Percentiles rank a stretch among this genome's conserved stretches.
Evolutionary conservation across 1,284 basidiomycete genomes (phyloP).

Genomic region (Ceraceosorus guamensis): DNA sequence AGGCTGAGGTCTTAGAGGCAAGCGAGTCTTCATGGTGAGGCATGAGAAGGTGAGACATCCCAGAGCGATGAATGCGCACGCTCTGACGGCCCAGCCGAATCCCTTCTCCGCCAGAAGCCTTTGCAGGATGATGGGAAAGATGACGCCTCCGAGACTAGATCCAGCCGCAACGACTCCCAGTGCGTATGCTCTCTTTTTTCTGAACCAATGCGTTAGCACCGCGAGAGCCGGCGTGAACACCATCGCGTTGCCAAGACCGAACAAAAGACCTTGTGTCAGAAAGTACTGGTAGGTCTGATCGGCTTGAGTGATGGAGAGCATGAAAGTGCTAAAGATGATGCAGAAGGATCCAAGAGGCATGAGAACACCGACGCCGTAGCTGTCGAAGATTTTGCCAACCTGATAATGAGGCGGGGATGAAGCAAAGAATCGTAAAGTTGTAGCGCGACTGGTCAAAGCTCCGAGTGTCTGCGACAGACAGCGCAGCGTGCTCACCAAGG

Average conservation of each 20-base stretch:
- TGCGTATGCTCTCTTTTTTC: neutral
- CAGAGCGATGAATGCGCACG: conserved; percentile 30
- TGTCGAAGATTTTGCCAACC: conserved; percentile 12
- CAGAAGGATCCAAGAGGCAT: conserved; percentile 4
- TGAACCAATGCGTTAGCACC: conserved; percentile 7
- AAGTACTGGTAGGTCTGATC: conserved; percentile 12
- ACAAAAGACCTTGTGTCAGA: conserved; percentile 4
- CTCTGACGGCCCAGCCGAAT: conserved; percentile 26
- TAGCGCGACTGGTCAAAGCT: too few species aligned
- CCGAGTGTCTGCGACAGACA: too few species aligned
- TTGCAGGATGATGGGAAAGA: conserved; percentile 33
- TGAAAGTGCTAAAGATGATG: conserved; percentile 7
- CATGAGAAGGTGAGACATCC: conserved; percentile 11
- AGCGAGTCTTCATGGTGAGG: conserved; percentile 5
- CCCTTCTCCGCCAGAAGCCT: conserved; percentile 22
- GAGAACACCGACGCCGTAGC: neutral
- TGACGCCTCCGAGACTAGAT: conserved; percentile 25
- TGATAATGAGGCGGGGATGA: too few species aligned
- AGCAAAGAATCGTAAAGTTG: too few species aligned
- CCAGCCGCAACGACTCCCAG: conserved; percentile 31
- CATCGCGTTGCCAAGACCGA: conserved; percentile 7
- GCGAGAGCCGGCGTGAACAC: conserved; percentile 7
- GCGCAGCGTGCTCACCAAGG: too few species aligned
- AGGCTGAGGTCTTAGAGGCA: conserved; percentile 1
- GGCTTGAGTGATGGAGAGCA: conserved; percentile 4